phyloP scores from a whole-genome alignment of 495 filamentous ascomycete species.

The Neurospora sp. region DNA sequence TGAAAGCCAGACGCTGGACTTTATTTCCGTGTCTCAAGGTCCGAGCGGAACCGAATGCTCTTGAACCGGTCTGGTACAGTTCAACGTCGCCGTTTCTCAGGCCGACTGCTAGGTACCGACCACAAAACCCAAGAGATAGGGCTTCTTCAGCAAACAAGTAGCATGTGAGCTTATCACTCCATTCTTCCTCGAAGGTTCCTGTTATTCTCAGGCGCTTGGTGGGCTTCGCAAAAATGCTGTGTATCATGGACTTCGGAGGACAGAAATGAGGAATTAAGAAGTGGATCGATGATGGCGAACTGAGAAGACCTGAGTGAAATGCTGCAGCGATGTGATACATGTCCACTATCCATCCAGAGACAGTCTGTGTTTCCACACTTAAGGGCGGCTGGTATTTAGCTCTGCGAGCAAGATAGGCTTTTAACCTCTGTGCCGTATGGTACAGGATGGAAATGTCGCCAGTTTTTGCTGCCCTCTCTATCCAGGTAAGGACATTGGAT shows the following conservation, averaged over 20 bases:
- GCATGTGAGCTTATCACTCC: conserved; percentile 7
- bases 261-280: conserved; percentile 5
- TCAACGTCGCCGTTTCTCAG: conserved; percentile 1
- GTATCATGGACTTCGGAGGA: conserved; percentile 5
- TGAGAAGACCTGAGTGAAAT: background rate
- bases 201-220: conserved; percentile 1
- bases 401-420: conserved; percentile 7
- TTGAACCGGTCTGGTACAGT: conserved; percentile 1
- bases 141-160: background rate
- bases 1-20: conserved; percentile 4
- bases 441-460: background rate
- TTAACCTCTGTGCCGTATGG: background rate
- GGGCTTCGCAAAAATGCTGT: conserved; percentile 1
- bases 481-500: conserved; percentile 2
- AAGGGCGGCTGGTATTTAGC: no score
- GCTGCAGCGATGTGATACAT: no score
- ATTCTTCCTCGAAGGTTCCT: conserved; percentile 3
- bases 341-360: no score
- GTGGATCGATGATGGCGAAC: conserved; percentile 6
- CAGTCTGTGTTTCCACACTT: no score
- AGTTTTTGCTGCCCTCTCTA: background rate
- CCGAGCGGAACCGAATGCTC: conserved; percentile 1
- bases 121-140: conserved; percentile 2
- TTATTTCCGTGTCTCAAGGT: conserved; percentile 1
- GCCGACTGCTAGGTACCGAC: conserved; percentile 4